phyloP scores from a whole-genome alignment of 2,329 filamentous ascomycete genomes.

The Berkeleyomyces basicola region DNA sequence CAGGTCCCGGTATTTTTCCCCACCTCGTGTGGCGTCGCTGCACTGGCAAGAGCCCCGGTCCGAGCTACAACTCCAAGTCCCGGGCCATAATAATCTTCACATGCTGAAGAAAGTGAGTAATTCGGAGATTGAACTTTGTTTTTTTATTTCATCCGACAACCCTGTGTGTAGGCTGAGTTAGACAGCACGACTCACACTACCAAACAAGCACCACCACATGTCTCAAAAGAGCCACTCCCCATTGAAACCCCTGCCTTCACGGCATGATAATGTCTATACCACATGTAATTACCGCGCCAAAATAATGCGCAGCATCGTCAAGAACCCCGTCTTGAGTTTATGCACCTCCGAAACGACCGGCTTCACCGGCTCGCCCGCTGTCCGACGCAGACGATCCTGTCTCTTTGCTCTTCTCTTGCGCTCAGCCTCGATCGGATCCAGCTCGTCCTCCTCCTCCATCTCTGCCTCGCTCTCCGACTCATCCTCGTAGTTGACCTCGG shows the following conservation, averaged over 20 bases:
- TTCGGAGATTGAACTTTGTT: neutral
- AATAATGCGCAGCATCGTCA: slow-evolving; percentile 66
- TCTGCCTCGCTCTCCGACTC: slow-evolving; percentile 41
- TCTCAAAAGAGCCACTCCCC: neutral
- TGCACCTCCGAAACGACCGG: slow-evolving; percentile 62
- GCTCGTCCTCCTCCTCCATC: slow-evolving; percentile 57
- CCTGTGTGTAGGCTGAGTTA: too few species aligned
- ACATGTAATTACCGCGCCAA: slow-evolving; percentile 45
- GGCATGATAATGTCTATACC: too few species aligned
- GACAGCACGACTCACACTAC: too few species aligned
- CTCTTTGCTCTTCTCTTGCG: slow-evolving; percentile 57
- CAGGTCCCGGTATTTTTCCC: neutral
- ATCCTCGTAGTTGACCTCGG: slow-evolving; percentile 60
- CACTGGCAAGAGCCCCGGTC: neutral
- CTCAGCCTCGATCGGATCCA: slow-evolving; percentile 80
- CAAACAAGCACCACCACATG: neutral
- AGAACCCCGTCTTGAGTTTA: slow-evolving; percentile 64
- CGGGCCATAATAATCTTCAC: neutral
- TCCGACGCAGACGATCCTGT: slow-evolving; percentile 64
- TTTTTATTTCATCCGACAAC: neutral
- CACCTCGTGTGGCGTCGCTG: neutral
- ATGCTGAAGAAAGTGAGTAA: neutral
- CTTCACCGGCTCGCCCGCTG: slow-evolving; percentile 71
- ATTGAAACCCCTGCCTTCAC: neutral
- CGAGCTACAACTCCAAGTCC: neutral